phyloP scores from a whole-genome alignment of 208 protist genomes.

The Leishmania tropica region DNA sequence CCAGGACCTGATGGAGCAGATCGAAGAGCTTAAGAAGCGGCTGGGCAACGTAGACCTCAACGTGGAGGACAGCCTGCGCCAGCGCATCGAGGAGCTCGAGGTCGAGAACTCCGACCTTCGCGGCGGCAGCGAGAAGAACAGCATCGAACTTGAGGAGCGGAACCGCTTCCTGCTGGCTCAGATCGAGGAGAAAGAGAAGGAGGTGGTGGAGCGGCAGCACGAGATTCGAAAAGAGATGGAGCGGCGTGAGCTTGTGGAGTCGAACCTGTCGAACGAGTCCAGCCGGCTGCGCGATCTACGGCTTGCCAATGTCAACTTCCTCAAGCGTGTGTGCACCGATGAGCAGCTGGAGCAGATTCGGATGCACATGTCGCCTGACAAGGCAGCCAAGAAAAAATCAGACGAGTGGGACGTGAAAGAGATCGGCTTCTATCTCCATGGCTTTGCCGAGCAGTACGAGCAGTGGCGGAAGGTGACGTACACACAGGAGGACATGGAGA shows the following conservation, averaged over 20 bases:
- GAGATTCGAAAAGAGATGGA: conserved; percentile 68
- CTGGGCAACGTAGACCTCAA: conserved; percentile 90
- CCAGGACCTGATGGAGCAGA: conserved; percentile 87
- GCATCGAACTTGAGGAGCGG: conserved; percentile 86
- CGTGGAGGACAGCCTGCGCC: conserved; percentile 85
- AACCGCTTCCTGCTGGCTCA: conserved; percentile 67
- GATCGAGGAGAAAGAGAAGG: conserved; percentile 71
- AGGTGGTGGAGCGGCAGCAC: conserved; percentile 59
- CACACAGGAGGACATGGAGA: conserved; percentile 89
- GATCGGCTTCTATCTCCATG: conserved; percentile 77
- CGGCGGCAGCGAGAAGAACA: conserved; percentile 74
- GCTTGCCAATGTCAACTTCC: conserved; percentile 78
- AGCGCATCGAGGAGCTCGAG: conserved; percentile 93
- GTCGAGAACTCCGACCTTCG: conserved; percentile 87
- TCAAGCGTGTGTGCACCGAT: conserved; percentile 85
- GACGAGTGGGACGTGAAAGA: conserved; percentile 90
- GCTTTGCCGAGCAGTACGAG: conserved; percentile 78
- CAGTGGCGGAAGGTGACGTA: conserved; percentile 78
- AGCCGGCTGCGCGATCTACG: conserved; percentile 72
- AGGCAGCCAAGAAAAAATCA: conserved; percentile 59
- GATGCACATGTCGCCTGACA: conserved; percentile 62
- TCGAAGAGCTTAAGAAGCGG: conserved; percentile 87
- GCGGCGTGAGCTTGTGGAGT: conserved; percentile 56
- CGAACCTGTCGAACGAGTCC: conserved; percentile 69
- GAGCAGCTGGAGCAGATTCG: conserved; percentile 72